Conservation (phyloP, 2,329 filamentous ascomycete species). For the Pseudopyricularia javanii region DNA sequence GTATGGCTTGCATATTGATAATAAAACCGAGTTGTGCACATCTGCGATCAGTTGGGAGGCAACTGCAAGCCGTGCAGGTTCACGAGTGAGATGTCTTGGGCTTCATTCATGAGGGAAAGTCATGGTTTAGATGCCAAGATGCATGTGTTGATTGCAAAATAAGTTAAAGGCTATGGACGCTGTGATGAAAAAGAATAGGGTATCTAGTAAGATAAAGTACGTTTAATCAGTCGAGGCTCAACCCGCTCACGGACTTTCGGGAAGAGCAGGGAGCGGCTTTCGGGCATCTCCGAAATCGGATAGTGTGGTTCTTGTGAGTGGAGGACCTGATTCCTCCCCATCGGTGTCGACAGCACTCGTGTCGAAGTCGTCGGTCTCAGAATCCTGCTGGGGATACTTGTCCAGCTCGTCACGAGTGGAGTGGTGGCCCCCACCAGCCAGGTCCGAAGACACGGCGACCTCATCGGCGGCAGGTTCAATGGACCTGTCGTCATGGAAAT, state of each 20-base stretch:
- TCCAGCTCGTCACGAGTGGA: background rate
- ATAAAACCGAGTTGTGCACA: background rate
- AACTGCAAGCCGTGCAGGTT: too few species aligned
- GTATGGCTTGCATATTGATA: background rate
- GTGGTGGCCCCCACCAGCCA: background rate
- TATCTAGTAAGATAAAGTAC: background rate
- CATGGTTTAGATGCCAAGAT: background rate
- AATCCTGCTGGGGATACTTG: background rate
- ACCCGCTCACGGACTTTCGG: conserved; percentile 16
- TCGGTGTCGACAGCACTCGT: background rate
- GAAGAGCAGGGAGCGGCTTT: conserved; percentile 21
- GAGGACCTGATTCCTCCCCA: conserved; percentile 2
- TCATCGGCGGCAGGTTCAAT: background rate
- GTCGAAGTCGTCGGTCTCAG: background rate
- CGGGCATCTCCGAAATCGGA: conserved; percentile 8
- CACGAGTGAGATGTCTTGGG: background rate
- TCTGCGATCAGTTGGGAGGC: background rate
- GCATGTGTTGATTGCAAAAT: background rate
- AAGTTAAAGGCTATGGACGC: background rate
- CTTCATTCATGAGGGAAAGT: background rate
- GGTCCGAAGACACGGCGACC: background rate
- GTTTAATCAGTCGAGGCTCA: background rate
- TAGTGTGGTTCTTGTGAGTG: conserved; percentile 7
- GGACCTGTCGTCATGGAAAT: background rate
- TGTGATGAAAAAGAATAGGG: background rate